Conservation (phyloP, 352 stramenopile species). For the Globisporangium uncinulatum region DNA sequence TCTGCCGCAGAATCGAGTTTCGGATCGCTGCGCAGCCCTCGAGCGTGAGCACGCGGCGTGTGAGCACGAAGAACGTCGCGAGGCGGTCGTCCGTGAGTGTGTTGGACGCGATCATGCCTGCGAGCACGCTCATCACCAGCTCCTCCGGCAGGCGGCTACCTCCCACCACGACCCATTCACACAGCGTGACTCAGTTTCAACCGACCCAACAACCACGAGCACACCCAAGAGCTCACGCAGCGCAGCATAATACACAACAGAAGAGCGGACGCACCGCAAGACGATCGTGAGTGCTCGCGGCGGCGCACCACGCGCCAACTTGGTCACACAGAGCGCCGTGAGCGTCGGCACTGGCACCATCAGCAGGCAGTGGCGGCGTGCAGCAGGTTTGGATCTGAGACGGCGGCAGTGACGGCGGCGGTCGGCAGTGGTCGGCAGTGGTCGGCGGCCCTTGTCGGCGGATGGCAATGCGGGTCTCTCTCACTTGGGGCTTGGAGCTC, state of each 20-base stretch:
- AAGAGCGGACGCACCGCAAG: constrained; percentile 42
- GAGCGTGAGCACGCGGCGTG: constrained; percentile 65
- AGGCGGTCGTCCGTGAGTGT: constrained; percentile 81
- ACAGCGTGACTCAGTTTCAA: not conserved
- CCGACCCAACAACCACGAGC: not conserved
- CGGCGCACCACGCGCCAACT: constrained; percentile 44
- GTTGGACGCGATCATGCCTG: constrained; percentile 64
- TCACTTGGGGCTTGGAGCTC: too few species aligned
- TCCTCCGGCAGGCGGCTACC: constrained; percentile 72
- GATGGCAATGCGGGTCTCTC: too few species aligned
- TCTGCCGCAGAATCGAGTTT: constrained; percentile 85
- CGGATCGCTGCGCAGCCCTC: constrained; percentile 69
- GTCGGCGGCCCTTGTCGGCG: not conserved
- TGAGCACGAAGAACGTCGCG: constrained; percentile 75
- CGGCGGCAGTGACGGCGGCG: too few species aligned
- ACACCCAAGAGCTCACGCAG: too few species aligned
- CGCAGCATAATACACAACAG: not conserved
- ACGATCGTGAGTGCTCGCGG: constrained; percentile 50
- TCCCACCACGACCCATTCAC: not conserved
- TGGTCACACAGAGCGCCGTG: constrained; percentile 52
- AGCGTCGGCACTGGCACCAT: constrained; percentile 36
- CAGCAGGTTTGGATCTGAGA: not conserved
- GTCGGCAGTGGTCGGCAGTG: not conserved
- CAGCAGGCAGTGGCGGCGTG: not conserved
- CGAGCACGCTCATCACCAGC: constrained; percentile 67